phyloP scores from a whole-genome alignment of 495 filamentous ascomycete genomes.

The Pseudevernia furfuracea region DNA sequence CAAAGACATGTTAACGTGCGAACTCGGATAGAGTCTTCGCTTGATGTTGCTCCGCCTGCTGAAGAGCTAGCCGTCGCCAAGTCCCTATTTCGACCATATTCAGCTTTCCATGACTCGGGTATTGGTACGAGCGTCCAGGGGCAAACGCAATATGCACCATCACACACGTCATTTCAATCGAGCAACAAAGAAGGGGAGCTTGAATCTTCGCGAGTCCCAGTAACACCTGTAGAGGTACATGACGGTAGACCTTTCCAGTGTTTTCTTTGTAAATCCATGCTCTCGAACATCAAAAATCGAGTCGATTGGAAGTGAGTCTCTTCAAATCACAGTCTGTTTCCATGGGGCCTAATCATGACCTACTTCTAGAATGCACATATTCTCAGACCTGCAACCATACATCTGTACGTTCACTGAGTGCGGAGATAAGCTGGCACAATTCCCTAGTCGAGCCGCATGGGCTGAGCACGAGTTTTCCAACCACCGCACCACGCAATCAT shows the following conservation, averaged over 20 bases:
- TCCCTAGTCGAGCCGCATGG: conserved; percentile 26
- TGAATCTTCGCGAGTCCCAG: conserved; percentile 11
- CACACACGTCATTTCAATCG: conserved; percentile 20
- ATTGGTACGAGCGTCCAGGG: conserved; percentile 13
- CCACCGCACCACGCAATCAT: neutral
- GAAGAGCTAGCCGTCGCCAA: neutral
- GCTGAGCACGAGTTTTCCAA: conserved; percentile 25
- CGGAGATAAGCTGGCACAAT: conserved; percentile 23
- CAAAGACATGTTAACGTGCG: conserved; percentile 13
- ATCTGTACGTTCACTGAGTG: conserved; percentile 31
- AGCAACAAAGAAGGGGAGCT: conserved; percentile 9
- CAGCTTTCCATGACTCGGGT: conserved; percentile 22
- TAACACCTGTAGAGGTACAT: conserved; percentile 9
- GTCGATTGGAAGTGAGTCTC: neutral
- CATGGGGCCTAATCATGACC: neutral
- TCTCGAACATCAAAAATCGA: neutral
- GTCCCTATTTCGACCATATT: conserved; percentile 14
- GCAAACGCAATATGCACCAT: conserved; percentile 15
- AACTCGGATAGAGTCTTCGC: neutral
- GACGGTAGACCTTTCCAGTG: neutral
- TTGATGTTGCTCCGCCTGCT: neutral
- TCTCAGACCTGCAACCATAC: conserved; percentile 30
- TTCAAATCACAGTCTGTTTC: too few relatives aligned
- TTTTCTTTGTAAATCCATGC: neutral
- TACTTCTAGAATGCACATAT: neutral